Percentiles rank a stretch among this genome's conserved stretches.
Conservation (phyloP, 305 asterid genomes). For the Fraxinus paxiana region DNA sequence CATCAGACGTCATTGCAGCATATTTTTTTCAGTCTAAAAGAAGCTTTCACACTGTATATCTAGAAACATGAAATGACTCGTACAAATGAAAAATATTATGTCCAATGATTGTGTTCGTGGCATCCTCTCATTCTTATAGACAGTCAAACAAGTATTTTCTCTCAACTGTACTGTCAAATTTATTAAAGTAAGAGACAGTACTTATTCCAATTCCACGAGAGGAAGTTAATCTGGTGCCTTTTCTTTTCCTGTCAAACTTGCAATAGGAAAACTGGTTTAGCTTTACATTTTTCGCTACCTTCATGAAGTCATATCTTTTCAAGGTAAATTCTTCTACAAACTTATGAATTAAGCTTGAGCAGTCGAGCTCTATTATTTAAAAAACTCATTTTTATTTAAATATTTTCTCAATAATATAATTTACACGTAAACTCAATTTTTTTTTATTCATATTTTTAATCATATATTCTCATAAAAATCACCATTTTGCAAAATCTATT, state of each 20-base stretch:
- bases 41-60: not conserved
- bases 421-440: not conserved
- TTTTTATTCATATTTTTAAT: no score
- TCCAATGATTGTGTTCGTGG: not conserved
- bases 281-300: not conserved
- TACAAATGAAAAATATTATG: not conserved
- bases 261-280: not conserved
- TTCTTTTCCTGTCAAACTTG: not conserved
- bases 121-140: not conserved
- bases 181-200: not conserved
- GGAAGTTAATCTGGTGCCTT: not conserved
- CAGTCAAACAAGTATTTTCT: not conserved
- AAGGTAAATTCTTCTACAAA: not conserved
- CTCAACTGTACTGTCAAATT: not conserved
- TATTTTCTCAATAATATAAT: not conserved
- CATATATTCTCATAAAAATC: not conserved
- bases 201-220: not conserved
- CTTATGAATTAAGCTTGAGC: no score
- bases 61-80: not conserved
- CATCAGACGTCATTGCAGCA: not conserved
- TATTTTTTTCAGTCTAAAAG: not conserved
- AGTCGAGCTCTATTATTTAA: no score
- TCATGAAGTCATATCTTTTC: not conserved
- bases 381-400: no score
- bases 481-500: no score